These are phyloP conservation scores for Dalechampia spathulata DNA, from an alignment of 441 rosid genomes.

Conservation along the genomic window DNA sequence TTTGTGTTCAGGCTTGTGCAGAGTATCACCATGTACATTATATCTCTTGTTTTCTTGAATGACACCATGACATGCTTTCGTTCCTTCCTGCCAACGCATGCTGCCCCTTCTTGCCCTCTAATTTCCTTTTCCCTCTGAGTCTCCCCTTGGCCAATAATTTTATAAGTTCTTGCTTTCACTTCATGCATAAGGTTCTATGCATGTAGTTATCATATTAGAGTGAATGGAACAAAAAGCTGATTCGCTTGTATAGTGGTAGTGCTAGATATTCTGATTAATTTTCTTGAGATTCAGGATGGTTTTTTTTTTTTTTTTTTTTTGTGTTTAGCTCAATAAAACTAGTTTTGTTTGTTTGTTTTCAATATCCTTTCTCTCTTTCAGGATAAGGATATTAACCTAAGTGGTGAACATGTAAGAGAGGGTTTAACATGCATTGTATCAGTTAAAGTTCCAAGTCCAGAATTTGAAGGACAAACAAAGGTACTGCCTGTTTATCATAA, in stretches of 20 bases:
- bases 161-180: background rate
- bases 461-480: slow-evolving; percentile 99
- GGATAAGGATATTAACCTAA: slow-evolving; percentile 88
- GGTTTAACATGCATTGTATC: slow-evolving; percentile 93
- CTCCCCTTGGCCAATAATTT: background rate
- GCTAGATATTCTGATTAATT: background rate
- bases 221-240: background rate
- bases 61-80: background rate
- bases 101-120: too few relatives aligned
- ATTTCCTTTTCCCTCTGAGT: background rate
- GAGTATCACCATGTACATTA: background rate
- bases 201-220: background rate
- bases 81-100: too few relatives aligned
- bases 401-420: slow-evolving; percentile 98
- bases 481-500: slow-evolving; percentile 33
- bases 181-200: background rate
- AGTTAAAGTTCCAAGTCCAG: slow-evolving; percentile 94
- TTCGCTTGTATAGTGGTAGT: background rate
- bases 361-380: slow-evolving; percentile 24
- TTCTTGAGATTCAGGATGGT: background rate
- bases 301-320: too few relatives aligned
- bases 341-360: slow-evolving; percentile 7
- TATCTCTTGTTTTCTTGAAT: background rate
- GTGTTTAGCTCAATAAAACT: background rate
- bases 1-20: background rate